phyloP scores from a whole-genome alignment of 805 yeast genomes.

The Osmozyma mogii region DNA sequence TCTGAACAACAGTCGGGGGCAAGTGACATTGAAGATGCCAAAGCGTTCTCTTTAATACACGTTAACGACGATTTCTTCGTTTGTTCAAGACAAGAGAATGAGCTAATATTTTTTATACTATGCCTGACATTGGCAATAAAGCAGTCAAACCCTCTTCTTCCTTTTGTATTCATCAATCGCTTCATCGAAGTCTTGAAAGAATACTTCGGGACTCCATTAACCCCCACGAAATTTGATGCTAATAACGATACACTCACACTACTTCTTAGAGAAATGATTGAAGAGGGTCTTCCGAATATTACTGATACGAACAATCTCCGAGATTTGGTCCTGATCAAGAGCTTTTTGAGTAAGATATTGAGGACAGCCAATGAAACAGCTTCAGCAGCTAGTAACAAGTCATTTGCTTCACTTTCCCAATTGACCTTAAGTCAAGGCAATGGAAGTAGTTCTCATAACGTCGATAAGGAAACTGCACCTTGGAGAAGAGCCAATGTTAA shows the following conservation, averaged over 20 bases:
- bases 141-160: constrained; percentile 53
- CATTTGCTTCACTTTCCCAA: constrained; percentile 12
- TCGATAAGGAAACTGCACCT: constrained; percentile 34
- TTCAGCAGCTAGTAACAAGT: constrained; percentile 15
- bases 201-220: constrained; percentile 51
- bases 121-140: too few relatives aligned
- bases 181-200: constrained; percentile 46
- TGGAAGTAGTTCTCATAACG: background rate
- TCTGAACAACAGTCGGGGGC: too few relatives aligned
- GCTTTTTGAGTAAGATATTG: constrained; percentile 46
- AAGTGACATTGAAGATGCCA: too few relatives aligned
- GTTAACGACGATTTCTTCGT: too few relatives aligned
- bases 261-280: constrained; percentile 69
- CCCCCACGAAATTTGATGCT: constrained; percentile 51
- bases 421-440: constrained; percentile 2
- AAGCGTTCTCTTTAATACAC: too few relatives aligned
- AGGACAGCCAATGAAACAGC: constrained; percentile 32
- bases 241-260: constrained; percentile 66
- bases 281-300: constrained; percentile 64
- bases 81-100: too few relatives aligned
- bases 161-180: constrained; percentile 44
- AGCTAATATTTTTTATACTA: too few relatives aligned
- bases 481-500: constrained; percentile 76
- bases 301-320: constrained; percentile 65
- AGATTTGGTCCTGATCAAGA: constrained; percentile 61